Conservation (phyloP, 2,329 filamentous ascomycete species). For the Aspergillus candidus region DNA sequence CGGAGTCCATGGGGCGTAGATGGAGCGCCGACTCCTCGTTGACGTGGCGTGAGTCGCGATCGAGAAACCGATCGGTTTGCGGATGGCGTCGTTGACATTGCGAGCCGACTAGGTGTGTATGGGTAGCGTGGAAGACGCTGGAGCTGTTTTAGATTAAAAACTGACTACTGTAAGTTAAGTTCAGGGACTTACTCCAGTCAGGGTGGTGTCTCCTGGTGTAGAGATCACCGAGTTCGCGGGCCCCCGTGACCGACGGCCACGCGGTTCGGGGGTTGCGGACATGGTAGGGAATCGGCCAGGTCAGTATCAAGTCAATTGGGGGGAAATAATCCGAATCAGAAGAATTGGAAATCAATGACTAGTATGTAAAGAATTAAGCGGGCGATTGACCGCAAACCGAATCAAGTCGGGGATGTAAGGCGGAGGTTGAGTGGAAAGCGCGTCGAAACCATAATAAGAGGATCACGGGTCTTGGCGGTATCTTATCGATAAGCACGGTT, state of each 20-base stretch:
- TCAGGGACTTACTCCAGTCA: slow-evolving; percentile 19
- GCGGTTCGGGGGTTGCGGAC: slow-evolving; percentile 26
- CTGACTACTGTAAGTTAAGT: neutral
- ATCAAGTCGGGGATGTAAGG: neutral
- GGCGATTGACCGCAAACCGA: neutral
- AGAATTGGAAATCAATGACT: neutral
- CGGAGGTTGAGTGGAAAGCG: slow-evolving; percentile 9
- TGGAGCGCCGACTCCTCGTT: slow-evolving; percentile 34
- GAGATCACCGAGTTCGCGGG: slow-evolving; percentile 13
- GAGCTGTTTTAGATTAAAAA: slow-evolving; percentile 17
- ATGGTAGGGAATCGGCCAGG: slow-evolving; percentile 10
- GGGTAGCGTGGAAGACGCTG: slow-evolving; percentile 32
- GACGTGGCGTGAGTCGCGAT: slow-evolving; percentile 26
- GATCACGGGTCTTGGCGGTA: slow-evolving; percentile 8
- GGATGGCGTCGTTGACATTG: slow-evolving; percentile 26
- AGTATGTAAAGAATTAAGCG: neutral
- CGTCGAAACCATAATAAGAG: slow-evolving; percentile 17
- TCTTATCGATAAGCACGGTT: slow-evolving; percentile 31
- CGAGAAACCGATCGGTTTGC: slow-evolving; percentile 28
- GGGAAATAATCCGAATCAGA: neutral
- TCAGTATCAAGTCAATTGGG: neutral
- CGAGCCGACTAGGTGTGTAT: slow-evolving; percentile 31
- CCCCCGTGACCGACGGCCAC: slow-evolving; percentile 21
- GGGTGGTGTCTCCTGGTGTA: slow-evolving; percentile 26
- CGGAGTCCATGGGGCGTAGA: slow-evolving; percentile 52